Evolutionary conservation across 2,329 filamentous ascomycete species (phyloP), one percentile per base, ranked within the genome.

Genomic region (Aureobasidium sp.): DNA sequence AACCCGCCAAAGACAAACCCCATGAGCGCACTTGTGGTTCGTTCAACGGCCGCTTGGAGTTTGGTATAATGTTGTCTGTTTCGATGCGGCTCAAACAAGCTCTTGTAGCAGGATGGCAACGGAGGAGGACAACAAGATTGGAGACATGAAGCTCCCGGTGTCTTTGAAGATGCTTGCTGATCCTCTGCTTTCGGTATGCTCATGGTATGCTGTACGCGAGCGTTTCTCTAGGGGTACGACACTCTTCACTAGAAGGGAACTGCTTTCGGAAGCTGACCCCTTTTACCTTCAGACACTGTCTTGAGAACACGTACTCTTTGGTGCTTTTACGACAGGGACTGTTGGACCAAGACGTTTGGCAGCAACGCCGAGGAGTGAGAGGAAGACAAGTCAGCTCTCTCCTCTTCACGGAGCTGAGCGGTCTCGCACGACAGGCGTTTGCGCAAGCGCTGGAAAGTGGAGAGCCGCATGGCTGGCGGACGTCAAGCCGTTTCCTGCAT

Each of bases 51-150:
- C 38, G 53, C 29, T 21, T 57, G 10, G 40, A 27, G 23, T 43
- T 37, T 40, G 25, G 40, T 37, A 57, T 35, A 42, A 17, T 46
- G 43, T 46, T 35, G 40, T 37, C n/a, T 21, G 8, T 45, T 13
- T 10, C 27, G 11, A 43, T 42, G 51, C 21, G 53, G 53, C 53
- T 57, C 53, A 57, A 57, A 57, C 29, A 57, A 57, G 53, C 40
- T 57, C 27, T 46, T 57, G 4, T 45, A 40, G 40, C 23, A 35
- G 53, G 29, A 31, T 17, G 38, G 40, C 38, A 55, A 42, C 51
- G 21, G 51, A 55, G 38, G 3, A 46, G 37, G 21, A 3, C 42
- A 37, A 37, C 21, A 57, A 45, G 40, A 57, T 57, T 57, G 53
- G 33, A 57, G 29, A 57, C 38, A 46, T 45, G 40, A 15, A 9